Percentiles rank a stretch among this genome's conserved stretches.
phyloP scores from a whole-genome alignment of 2,329 filamentous ascomycete genomes.

The Paecilomyces fulvus region DNA sequence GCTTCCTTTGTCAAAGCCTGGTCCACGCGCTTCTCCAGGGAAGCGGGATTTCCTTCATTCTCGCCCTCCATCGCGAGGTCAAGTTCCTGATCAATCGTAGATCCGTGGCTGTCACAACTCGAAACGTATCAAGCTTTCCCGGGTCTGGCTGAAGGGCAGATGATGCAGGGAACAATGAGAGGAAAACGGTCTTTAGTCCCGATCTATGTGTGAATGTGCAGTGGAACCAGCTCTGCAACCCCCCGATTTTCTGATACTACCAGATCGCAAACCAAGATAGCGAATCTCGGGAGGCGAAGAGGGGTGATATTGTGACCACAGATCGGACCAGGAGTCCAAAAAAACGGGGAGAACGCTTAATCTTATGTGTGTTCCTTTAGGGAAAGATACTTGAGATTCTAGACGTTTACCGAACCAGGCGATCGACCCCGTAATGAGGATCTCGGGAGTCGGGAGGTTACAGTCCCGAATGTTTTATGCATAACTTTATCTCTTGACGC shows the following conservation, averaged over 20 bases:
- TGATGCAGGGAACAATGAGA: background rate
- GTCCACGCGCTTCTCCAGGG: background rate
- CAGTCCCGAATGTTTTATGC: background rate
- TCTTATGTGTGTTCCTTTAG: background rate
- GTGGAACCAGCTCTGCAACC: background rate
- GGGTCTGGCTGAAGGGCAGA: background rate
- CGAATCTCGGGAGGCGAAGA: background rate
- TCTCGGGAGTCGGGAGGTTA: background rate
- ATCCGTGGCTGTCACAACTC: background rate
- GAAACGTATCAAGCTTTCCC: background rate
- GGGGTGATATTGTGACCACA: background rate
- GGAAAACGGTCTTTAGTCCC: background rate
- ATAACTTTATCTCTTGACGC: background rate
- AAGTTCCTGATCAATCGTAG: background rate
- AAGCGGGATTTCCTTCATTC: background rate
- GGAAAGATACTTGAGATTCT: background rate
- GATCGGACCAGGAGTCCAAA: background rate
- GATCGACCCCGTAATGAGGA: background rate
- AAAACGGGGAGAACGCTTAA: background rate
- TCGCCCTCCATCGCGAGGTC: background rate
- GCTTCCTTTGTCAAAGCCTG: slow-evolving; percentile 3
- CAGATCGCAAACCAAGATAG: background rate
- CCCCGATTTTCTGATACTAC: background rate
- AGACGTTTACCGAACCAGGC: background rate
- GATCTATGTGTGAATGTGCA: background rate